Conservation (phyloP, 148 eudicot genomes). For the Hydrangea macrophylla region DNA sequence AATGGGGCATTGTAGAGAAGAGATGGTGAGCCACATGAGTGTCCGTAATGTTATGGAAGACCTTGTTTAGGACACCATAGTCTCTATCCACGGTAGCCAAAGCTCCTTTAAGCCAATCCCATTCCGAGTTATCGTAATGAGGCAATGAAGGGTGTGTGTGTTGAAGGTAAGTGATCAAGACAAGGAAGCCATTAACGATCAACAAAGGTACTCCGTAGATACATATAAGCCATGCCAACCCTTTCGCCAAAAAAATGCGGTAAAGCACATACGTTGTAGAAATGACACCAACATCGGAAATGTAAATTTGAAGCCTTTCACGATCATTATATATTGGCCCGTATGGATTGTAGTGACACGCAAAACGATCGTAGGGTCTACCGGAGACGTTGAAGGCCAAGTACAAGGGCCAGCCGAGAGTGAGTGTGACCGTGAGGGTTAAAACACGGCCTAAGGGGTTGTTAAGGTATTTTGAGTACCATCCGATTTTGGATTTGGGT, state of each 20-base stretch:
- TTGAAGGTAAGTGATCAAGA: slow-evolving; percentile 49
- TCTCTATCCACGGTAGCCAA: slow-evolving; percentile 53
- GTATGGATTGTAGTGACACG: slow-evolving; percentile 46
- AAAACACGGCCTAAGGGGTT: slow-evolving; percentile 36
- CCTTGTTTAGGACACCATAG: slow-evolving; percentile 50
- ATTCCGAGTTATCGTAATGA: slow-evolving; percentile 50
- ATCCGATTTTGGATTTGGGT: slow-evolving; percentile 32
- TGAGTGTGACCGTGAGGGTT: slow-evolving; percentile 34
- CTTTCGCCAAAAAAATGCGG: slow-evolving; percentile 24
- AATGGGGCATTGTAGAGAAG: slow-evolving; percentile 59
- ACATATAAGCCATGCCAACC: slow-evolving; percentile 39
- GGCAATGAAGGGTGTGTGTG: slow-evolving; percentile 60
- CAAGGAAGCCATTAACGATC: slow-evolving; percentile 45
- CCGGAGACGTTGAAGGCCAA: slow-evolving; percentile 50
- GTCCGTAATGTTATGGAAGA: slow-evolving; percentile 55
- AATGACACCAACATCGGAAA: slow-evolving; percentile 38
- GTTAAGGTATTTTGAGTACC: slow-evolving; percentile 46
- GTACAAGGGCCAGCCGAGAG: slow-evolving; percentile 62
- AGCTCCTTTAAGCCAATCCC: slow-evolving; percentile 67
- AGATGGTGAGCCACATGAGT: slow-evolving; percentile 60
- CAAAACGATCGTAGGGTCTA: slow-evolving; percentile 49
- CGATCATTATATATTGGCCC: slow-evolving; percentile 46
- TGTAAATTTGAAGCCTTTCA: slow-evolving; percentile 38
- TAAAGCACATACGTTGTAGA: slow-evolving; percentile 22
- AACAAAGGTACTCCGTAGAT: slow-evolving; percentile 40